Conservation (phyloP, 768 basidiomycete species). For the Mycena haematopus region DNA sequence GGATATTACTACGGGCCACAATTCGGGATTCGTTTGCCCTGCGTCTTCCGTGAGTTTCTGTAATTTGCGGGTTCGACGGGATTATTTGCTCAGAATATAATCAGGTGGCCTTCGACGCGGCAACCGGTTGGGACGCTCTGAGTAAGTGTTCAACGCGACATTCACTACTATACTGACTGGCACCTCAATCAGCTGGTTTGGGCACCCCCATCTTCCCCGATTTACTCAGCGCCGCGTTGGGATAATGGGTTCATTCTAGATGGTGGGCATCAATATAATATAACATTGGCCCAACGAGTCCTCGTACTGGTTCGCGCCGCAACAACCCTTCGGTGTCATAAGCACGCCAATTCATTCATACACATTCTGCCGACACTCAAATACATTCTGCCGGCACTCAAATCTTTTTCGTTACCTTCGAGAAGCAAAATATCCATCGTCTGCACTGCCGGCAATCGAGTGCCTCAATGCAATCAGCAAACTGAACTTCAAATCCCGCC, state of each 20-base stretch:
- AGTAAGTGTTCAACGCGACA: not conserved
- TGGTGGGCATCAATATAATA: not conserved
- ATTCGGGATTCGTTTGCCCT: slow-evolving; percentile 9
- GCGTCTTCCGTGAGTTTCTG: slow-evolving; percentile 3
- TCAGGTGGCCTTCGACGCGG: slow-evolving; percentile 10
- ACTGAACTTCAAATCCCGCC: no score
- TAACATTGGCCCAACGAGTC: not conserved
- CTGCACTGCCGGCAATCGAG: no score
- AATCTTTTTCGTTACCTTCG: no score
- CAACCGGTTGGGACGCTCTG: slow-evolving; percentile 4
- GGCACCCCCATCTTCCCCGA: slow-evolving; percentile 5
- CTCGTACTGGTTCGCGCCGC: no score
- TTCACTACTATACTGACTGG: not conserved
- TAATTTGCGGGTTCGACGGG: not conserved
- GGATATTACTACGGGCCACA: slow-evolving; percentile 7
- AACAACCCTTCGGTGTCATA: no score
- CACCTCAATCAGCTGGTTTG: slow-evolving; percentile 1
- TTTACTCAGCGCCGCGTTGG: slow-evolving; percentile 2
- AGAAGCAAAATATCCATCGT: no score
- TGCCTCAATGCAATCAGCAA: no score
- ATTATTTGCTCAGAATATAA: not conserved
- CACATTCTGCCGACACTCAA: no score
- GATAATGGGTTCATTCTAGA: not conserved
- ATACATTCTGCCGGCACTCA: no score
- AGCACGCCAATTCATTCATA: no score